Percentiles rank a stretch among this genome's conserved stretches.
These are phyloP conservation scores for Microdochium trichocladiopsis DNA, from an alignment of 2,329 filamentous ascomycete genomes.

Conservation along the genomic window DNA sequence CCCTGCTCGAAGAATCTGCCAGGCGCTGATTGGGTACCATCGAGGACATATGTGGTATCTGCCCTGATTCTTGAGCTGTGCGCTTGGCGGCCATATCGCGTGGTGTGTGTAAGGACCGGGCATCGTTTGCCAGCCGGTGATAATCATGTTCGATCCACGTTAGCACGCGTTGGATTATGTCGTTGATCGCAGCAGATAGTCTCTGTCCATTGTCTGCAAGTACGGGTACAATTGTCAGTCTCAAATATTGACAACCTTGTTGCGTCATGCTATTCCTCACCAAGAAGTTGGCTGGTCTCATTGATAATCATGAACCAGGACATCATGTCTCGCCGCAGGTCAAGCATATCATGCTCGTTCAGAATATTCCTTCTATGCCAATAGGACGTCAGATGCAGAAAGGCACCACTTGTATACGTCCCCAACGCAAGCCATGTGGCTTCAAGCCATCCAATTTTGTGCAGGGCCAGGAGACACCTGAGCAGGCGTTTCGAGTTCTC, in stretches of 20 bases:
- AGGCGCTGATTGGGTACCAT: not conserved
- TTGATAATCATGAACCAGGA: slow-evolving; percentile 62
- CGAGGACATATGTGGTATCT: not conserved
- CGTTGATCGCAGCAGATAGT: slow-evolving; percentile 19
- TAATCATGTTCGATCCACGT: slow-evolving; percentile 45
- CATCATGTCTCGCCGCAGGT: slow-evolving; percentile 61
- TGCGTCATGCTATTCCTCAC: too few relatives aligned
- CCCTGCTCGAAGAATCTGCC: not conserved
- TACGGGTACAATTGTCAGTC: slow-evolving; percentile 7
- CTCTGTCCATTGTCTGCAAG: not conserved
- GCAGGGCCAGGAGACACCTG: slow-evolving; percentile 48
- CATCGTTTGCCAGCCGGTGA: slow-evolving; percentile 4
- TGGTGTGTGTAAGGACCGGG: not conserved
- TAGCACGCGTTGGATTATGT: slow-evolving; percentile 44
- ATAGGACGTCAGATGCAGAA: slow-evolving; percentile 63
- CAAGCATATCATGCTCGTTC: slow-evolving; percentile 48
- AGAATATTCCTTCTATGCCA: slow-evolving; percentile 60
- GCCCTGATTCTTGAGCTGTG: not conserved
- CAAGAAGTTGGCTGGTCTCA: slow-evolving; percentile 59
- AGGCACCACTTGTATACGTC: slow-evolving; percentile 65
- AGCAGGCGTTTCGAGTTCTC: slow-evolving; percentile 60
- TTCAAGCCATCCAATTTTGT: slow-evolving; percentile 61
- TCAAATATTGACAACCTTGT: not conserved
- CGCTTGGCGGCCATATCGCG: not conserved
- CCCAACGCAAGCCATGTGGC: slow-evolving; percentile 73